Conservation (phyloP, 768 basidiomycete species). For the Galerina sulciceps region DNA sequence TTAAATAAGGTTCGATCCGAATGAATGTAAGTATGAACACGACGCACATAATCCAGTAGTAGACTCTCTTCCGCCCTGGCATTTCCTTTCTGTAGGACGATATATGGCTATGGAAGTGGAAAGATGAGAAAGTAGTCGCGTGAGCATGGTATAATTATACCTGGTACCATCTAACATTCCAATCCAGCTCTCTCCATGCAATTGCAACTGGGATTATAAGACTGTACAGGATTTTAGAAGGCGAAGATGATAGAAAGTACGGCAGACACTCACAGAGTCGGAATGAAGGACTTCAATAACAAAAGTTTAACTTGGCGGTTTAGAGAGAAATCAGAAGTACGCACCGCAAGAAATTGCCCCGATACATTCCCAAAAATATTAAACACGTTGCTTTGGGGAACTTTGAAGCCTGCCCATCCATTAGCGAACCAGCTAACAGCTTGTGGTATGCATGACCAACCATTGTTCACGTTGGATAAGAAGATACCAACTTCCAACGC, state of each 20-base stretch:
- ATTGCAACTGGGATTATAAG: constrained; percentile 53
- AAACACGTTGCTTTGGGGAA: constrained; percentile 53
- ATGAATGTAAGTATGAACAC: neutral
- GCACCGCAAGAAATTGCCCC: constrained; percentile 47
- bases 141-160: constrained; percentile 34
- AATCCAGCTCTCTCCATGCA: constrained; percentile 57
- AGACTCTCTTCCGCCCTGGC: constrained; percentile 61
- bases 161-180: constrained; percentile 60
- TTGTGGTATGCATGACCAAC: constrained; percentile 30
- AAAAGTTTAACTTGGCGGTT: neutral
- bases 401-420: constrained; percentile 50
- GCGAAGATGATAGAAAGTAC: neutral
- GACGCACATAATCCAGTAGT: constrained; percentile 69
- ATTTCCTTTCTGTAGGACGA: constrained; percentile 55
- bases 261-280: constrained; percentile 42
- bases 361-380: constrained; percentile 56
- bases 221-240: constrained; percentile 23
- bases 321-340: constrained; percentile 13
- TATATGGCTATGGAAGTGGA: constrained; percentile 53
- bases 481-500: constrained; percentile 49
- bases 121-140: neutral
- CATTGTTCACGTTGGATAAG: constrained; percentile 45
- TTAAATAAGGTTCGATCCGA: neutral
- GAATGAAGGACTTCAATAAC: constrained; percentile 57
- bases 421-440: neutral